Conservation (phyloP, 345 rosid genomes). For the Salix koriyanagi region DNA sequence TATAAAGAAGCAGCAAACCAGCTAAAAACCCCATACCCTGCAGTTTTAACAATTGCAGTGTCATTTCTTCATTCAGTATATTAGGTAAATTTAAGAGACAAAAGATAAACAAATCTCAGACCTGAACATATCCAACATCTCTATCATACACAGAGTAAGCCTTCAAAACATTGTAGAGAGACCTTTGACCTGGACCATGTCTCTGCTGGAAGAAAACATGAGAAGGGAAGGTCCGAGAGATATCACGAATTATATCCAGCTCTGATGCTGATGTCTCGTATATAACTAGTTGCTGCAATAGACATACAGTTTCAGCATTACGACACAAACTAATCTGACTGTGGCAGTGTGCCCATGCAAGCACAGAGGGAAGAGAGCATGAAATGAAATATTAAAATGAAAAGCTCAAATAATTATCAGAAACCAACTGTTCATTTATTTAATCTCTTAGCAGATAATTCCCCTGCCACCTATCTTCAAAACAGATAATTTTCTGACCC, state of each 20-base stretch:
- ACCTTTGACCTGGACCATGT: conserved; percentile 98
- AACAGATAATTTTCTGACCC: background rate
- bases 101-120: conserved; percentile 14
- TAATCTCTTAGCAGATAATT: background rate
- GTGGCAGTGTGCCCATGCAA: background rate
- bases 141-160: conserved; percentile 96
- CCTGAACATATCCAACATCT: conserved; percentile 99
- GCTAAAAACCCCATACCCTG: conserved; percentile 97
- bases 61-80: conserved; percentile 6
- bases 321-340: background rate
- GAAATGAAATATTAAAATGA: background rate
- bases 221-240: conserved; percentile 89
- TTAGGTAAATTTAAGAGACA: conserved; percentile 8
- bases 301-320: conserved; percentile 2
- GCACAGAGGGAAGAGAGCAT: background rate
- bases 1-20: conserved; percentile 88
- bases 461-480: background rate
- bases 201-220: conserved; percentile 98
- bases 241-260: conserved; percentile 86
- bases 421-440: background rate
- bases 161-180: conserved; percentile 88
- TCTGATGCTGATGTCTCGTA: conserved; percentile 94
- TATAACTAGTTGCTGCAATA: conserved; percentile 77
- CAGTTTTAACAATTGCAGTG: conserved; percentile 23
- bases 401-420: background rate